Percentiles rank a stretch among this genome's conserved stretches.
Conservation (phyloP, 495 filamentous ascomycete genomes). For the Annulohypoxylon moriforme region DNA sequence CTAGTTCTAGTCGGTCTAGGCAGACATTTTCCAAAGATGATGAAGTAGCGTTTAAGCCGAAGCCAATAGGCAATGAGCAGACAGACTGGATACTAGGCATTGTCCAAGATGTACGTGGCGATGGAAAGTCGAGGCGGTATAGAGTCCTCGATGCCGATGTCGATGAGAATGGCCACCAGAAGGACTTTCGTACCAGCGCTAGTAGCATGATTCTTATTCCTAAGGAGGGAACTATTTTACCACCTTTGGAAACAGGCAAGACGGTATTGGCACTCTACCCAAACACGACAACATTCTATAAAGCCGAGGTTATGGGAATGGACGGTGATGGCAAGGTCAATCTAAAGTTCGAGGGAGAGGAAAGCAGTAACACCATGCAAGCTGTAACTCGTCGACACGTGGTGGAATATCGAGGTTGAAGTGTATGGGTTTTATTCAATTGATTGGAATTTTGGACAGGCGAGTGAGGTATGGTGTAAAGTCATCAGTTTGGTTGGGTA, state of each 20-base stretch:
- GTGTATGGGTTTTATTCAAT: slow-evolving; percentile 50
- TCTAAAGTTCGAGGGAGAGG: slow-evolving; percentile 87
- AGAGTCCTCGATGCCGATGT: slow-evolving; percentile 95
- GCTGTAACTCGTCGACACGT: slow-evolving; percentile 84
- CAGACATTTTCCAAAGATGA: slow-evolving; percentile 72
- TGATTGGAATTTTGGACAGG: background rate
- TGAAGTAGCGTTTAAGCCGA: slow-evolving; percentile 89
- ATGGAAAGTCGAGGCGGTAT: slow-evolving; percentile 90
- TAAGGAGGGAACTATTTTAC: slow-evolving; percentile 67
- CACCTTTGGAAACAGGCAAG: slow-evolving; percentile 80
- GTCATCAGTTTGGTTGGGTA: slow-evolving; percentile 3
- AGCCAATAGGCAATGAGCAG: slow-evolving; percentile 71
- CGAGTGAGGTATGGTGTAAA: slow-evolving; percentile 12
- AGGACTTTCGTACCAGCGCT: slow-evolving; percentile 82
- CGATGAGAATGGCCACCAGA: slow-evolving; percentile 78
- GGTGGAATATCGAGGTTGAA: slow-evolving; percentile 69
- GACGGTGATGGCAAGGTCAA: slow-evolving; percentile 64
- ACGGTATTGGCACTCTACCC: slow-evolving; percentile 86
- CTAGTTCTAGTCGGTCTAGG: slow-evolving; percentile 56
- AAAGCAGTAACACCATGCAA: slow-evolving; percentile 80
- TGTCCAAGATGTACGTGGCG: slow-evolving; percentile 84
- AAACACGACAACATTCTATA: slow-evolving; percentile 96
- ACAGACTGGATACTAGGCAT: slow-evolving; percentile 92
- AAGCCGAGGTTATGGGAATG: slow-evolving; percentile 87
- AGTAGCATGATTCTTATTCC: slow-evolving; percentile 84